These are phyloP conservation scores for Calvatia gigantea DNA, from an alignment of 768 basidiomycete species.

Conservation along the genomic window DNA sequence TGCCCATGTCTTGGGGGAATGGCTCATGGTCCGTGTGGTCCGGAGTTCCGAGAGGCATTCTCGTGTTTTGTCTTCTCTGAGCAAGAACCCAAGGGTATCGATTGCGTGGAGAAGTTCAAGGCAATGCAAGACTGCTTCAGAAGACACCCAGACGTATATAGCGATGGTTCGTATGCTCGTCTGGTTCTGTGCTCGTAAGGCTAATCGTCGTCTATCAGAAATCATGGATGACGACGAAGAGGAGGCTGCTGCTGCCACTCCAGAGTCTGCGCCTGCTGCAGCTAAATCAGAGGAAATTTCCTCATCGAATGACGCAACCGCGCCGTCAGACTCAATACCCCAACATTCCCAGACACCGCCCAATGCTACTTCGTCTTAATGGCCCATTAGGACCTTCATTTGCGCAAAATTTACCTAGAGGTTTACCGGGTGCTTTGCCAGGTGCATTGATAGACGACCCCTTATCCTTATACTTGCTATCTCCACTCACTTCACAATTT, in stretches of 20 bases:
- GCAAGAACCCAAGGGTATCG: conserved; percentile 93
- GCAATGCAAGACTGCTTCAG: conserved; percentile 98
- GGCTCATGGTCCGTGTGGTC: conserved; percentile 96
- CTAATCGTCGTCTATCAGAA: conserved; percentile 35
- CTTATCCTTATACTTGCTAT: conserved; percentile 5
- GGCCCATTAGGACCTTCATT: neutral
- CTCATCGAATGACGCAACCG: neutral
- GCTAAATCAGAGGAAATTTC: conserved; percentile 12
- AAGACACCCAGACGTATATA: conserved; percentile 93
- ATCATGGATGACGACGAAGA: conserved; percentile 70
- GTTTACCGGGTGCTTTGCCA: neutral
- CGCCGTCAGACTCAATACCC: conserved; percentile 1
- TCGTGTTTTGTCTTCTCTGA: conserved; percentile 96
- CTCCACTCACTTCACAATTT: conserved; percentile 3
- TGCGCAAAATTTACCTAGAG: neutral
- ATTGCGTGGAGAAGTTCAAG: conserved; percentile 97
- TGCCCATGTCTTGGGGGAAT: conserved; percentile 98
- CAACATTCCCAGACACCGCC: neutral
- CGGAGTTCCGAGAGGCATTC: conserved; percentile 91
- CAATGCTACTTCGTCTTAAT: neutral
- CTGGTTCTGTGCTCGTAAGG: neutral
- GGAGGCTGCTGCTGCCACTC: conserved; percentile 22
- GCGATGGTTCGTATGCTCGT: conserved; percentile 63
- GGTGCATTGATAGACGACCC: neutral
- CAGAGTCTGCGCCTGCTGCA: conserved; percentile 3